Percentiles rank a stretch among this genome's conserved stretches.
Evolutionary conservation across 2,329 filamentous ascomycete genomes (phyloP).

Genomic region (Ceratocystiopsis minuta): DNA sequence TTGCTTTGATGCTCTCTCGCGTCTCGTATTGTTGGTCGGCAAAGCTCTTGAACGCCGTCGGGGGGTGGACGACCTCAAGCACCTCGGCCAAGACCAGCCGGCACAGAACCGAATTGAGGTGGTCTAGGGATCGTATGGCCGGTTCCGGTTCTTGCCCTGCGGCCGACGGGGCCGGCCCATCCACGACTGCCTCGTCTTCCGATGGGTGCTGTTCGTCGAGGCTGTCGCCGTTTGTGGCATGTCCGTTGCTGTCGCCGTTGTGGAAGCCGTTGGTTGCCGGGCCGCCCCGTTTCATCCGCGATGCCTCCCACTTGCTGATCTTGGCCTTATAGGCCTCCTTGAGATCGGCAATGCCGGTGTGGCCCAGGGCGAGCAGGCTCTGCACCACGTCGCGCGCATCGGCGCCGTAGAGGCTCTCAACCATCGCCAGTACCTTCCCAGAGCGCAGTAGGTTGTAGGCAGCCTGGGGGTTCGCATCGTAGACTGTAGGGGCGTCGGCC

Average conservation of each 20-base stretch:
- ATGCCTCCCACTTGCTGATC: conserved; percentile 13
- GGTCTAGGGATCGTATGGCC: conserved; percentile 20
- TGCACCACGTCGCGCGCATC: conserved; percentile 58
- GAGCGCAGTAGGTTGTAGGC: conserved; percentile 70
- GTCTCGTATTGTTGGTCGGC: conserved; percentile 43
- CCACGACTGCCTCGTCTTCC: too few species aligned
- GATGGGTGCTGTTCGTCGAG: conserved; percentile 13
- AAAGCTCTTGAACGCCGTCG: conserved; percentile 38
- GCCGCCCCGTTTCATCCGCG: not conserved
- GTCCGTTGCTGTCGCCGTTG: conserved; percentile 12
- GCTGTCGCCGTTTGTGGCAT: conserved; percentile 10
- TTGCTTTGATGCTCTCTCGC: conserved; percentile 41
- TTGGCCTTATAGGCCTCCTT: conserved; percentile 37
- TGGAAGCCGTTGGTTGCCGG: not conserved
- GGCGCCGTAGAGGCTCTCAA: conserved; percentile 57
- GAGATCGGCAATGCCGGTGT: conserved; percentile 54
- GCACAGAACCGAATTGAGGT: conserved; percentile 32
- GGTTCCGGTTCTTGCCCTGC: too few species aligned
- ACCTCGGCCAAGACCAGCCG: conserved; percentile 47
- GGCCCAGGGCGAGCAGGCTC: conserved; percentile 58
- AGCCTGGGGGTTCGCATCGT: conserved; percentile 65
- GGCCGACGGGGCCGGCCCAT: too few species aligned
- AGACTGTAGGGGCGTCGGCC: conserved; percentile 36
- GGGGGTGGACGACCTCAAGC: conserved; percentile 39
- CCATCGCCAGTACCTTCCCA: conserved; percentile 62